Evolutionary conservation across 2,329 filamentous ascomycete species (phyloP), one percentile per base, ranked within the genome.

Genomic region (Dichotomopilus funicola): DNA sequence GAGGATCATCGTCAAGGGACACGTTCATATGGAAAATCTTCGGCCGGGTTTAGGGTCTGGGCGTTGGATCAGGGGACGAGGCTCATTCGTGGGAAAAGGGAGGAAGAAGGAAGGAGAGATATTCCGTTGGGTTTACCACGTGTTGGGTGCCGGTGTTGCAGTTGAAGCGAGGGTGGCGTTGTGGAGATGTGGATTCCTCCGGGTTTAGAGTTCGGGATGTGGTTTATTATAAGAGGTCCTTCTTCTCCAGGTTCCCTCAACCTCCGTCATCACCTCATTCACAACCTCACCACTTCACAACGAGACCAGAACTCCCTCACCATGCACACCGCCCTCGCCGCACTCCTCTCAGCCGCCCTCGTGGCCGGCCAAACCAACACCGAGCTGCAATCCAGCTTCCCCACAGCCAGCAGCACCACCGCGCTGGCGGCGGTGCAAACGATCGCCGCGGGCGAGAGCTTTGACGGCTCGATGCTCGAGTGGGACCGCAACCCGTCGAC

Each of bases 401-500:
- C 43, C 13, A 52, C 44, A 54, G 56, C 56, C 45, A 48, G 6
- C 19, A 52, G 56, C 7, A 52, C 52, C n/a, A 35, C 41, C 6
- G 33, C 56, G 27, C 54, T 44, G 10, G 49, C 48, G 10, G 43
- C 40, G 48, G 38, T 52, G 10, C 54, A 54, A 13, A 49, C 40
- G 10, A 45, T 58, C 27, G 1, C 4, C 10, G 52, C 51, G 9
- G 52, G 56, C 1, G 38, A 55, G 52, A 33, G 19, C 1, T 58
- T 45, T n/a, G 56, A 58, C 27, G 56, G 56, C 2, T 27, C 38
- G n/a, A 58, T 58, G 56, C 45, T 52, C 38, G 52, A 55, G 38
- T 58, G 36, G 45, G 56, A 58, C 42, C 56, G 56, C 3, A 52
- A 43, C 2, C 56, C 56, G 34, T 8, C 3, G 10, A 49, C 52